These are phyloP conservation scores for Biancaea sappan DNA, from an alignment of 306 rosid genomes.

Conservation along the genomic window DNA sequence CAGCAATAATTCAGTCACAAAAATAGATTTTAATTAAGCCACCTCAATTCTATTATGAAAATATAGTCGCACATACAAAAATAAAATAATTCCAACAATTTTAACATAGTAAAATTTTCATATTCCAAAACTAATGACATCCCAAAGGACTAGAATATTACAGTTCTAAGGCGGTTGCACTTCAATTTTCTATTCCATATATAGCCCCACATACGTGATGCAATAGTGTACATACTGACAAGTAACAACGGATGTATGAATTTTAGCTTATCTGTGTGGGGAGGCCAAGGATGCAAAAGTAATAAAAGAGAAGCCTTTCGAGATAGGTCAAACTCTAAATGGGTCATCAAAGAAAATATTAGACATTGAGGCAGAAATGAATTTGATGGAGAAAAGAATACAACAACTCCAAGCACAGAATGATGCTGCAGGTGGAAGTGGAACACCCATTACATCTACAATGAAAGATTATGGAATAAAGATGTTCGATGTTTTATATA, in stretches of 20 bases:
- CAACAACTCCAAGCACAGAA: slow-evolving; percentile 16
- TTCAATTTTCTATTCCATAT: no score
- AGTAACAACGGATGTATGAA: background rate
- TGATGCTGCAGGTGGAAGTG: background rate
- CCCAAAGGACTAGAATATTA: no score
- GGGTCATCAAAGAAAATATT: slow-evolving; percentile 25
- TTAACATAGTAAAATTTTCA: no score
- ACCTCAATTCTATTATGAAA: no score
- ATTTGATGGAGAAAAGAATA: slow-evolving; percentile 26
- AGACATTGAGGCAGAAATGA: slow-evolving; percentile 38
- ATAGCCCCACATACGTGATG: no score
- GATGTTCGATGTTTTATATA: slow-evolving; percentile 28
- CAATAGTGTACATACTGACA: no score
- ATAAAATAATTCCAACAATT: no score
- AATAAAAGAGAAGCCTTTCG: slow-evolving; percentile 30
- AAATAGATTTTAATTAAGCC: no score
- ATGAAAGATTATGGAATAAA: slow-evolving; percentile 45
- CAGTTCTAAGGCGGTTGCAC: no score
- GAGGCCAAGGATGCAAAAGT: slow-evolving; percentile 5
- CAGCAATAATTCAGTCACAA: no score
- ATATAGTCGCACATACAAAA: no score
- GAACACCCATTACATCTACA: background rate
- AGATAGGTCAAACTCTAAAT: slow-evolving; percentile 18
- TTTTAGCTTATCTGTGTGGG: slow-evolving; percentile 46
- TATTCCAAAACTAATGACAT: no score